Evolutionary conservation across 306 rosid genomes (phyloP), one percentile per base, ranked within the genome.

Genomic region (Coriaria nepalensis): DNA sequence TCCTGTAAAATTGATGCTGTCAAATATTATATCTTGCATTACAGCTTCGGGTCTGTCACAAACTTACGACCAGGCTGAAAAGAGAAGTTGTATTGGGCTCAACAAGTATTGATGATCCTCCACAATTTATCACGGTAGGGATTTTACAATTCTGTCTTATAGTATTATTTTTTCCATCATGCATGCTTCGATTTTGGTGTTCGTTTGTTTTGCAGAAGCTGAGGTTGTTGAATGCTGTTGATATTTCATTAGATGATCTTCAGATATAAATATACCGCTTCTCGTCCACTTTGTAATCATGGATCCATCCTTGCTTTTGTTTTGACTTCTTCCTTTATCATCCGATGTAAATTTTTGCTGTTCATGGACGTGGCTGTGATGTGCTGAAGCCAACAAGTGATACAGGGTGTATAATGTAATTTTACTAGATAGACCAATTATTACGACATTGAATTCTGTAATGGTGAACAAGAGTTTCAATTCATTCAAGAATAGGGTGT

Each of bases 1-100:
- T 20, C 29, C 29, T 20, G 29, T 20, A 20, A 20, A 20, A n/a
- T 47, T 37, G 46, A 40, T 35, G 69, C 53, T 10, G 52, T 50
- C 35, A 42, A 5, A 7, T 58, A 43, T 55, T 10, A 20, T 20
- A 20, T 58, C 49, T 38, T 13, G 11, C 14, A 14, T 13, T 56
- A 43, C 94, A 90, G 98, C 98, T 85, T 37, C 71, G 95, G 78
- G 87, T 72, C 71, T 90, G 98, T 69, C 87, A 90, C 70, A 90
- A 90, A 76, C 98, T 90, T 49, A 68, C 94, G 10, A 58, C 70
- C 32, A 85, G 69, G 69, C 72, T 90, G 68, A 75, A 64, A 69
- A 81, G 98, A 68, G 98, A 90, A 75, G 71, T 90, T 62, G 70
- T 90, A 65, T 65, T 90, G 44, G 98, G 98, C 40, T 90, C 98